These are phyloP conservation scores for Leishmania gerbilli DNA, from an alignment of 208 protist genomes.

Conservation along the genomic window DNA sequence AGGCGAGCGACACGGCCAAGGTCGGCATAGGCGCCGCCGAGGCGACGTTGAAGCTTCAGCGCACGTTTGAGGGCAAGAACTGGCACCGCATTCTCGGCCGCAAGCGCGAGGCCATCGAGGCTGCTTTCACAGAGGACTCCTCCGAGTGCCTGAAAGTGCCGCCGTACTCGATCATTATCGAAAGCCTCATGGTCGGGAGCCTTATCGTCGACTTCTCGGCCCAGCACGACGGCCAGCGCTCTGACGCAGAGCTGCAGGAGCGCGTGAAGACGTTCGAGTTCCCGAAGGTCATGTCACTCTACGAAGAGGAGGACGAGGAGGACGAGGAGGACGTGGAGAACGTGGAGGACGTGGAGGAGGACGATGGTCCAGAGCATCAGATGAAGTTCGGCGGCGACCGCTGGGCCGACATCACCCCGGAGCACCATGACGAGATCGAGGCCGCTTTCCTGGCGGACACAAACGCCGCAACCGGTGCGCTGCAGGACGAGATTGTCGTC, in stretches of 20 bases:
- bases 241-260: slow-evolving; percentile 37
- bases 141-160: slow-evolving; percentile 50
- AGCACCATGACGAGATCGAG: slow-evolving; percentile 39
- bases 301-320: slow-evolving; percentile 66
- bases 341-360: not conserved
- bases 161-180: slow-evolving; percentile 55
- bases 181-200: slow-evolving; percentile 43
- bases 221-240: slow-evolving; percentile 47
- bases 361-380: slow-evolving; percentile 38
- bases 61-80: slow-evolving; percentile 56
- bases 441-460: slow-evolving; percentile 63
- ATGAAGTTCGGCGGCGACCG: slow-evolving; percentile 56
- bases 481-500: slow-evolving; percentile 34
- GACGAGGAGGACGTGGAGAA: not conserved
- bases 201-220: slow-evolving; percentile 63
- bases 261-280: slow-evolving; percentile 47
- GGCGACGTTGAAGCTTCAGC: slow-evolving; percentile 33
- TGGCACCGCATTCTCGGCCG: slow-evolving; percentile 71
- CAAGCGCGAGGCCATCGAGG: slow-evolving; percentile 57
- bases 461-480: slow-evolving; percentile 35
- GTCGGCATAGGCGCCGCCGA: slow-evolving; percentile 2
- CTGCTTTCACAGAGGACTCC: slow-evolving; percentile 72
- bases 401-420: slow-evolving; percentile 46
- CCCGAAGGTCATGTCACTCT: slow-evolving; percentile 47
- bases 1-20: slow-evolving; percentile 1